Evolutionary conservation across 2,329 filamentous ascomycete genomes (phyloP).

Genomic region (Coniosporium tulheliwenetii): DNA sequence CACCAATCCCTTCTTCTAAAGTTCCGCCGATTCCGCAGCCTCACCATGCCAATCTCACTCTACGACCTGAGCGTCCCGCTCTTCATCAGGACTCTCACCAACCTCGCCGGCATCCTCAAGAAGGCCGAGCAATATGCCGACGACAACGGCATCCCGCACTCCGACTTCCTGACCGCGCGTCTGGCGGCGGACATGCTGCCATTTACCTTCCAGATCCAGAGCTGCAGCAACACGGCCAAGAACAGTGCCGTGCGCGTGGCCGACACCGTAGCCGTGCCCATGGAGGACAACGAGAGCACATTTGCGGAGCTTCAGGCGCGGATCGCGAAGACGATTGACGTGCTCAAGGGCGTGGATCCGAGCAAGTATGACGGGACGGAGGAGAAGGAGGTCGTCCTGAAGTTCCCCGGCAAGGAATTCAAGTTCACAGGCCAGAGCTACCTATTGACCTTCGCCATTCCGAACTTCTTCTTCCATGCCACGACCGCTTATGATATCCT

Average conservation of each 20-base stretch:
- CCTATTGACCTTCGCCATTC: constrained; percentile 32
- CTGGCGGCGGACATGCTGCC: constrained; percentile 35
- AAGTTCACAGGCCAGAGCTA: constrained; percentile 31
- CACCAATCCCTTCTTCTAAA: no score
- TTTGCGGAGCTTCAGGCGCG: constrained; percentile 33
- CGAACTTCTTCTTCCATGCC: constrained; percentile 51
- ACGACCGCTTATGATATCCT: constrained; percentile 44
- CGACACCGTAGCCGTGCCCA: constrained; percentile 13
- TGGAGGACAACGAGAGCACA: constrained; percentile 30
- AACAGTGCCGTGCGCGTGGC: constrained; percentile 22
- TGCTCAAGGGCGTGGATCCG: constrained; percentile 27
- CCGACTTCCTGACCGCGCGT: constrained; percentile 22
- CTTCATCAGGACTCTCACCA: constrained; percentile 26
- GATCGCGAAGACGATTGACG: constrained; percentile 29
- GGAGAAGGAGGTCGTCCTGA: constrained; percentile 21
- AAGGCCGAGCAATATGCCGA: constrained; percentile 27
- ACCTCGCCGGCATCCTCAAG: constrained; percentile 25
- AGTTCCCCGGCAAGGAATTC: constrained; percentile 14
- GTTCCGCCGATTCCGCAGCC: no score
- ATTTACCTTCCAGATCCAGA: constrained; percentile 33
- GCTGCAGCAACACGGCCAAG: constrained; percentile 25
- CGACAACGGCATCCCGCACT: constrained; percentile 18
- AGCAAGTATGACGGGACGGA: constrained; percentile 28
- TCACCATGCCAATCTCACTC: constrained; percentile 11
- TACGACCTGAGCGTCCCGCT: constrained; percentile 19